A percentile compares a stretch with the other conserved stretches of the same genome.
Conservation (phyloP, 169 alveolate genomes). For the Toxoplasma gondii region DNA sequence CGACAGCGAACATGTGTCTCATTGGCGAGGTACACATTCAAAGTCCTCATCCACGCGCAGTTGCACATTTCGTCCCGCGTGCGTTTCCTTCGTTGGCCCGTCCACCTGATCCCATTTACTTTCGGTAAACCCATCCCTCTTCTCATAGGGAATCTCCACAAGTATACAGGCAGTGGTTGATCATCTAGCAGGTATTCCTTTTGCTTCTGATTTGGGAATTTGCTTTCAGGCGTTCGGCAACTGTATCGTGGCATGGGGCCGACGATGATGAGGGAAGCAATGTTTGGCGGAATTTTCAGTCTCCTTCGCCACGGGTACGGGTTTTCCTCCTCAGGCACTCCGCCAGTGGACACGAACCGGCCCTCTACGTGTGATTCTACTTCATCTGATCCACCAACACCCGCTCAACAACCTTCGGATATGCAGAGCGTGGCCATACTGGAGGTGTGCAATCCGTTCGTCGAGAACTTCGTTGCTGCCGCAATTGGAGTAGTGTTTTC, state of each 20-base stretch:
- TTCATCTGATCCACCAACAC: neutral
- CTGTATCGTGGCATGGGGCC: slow-evolving; percentile 18
- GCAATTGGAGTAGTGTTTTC: slow-evolving; percentile 54
- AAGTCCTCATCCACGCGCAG: too few relatives aligned
- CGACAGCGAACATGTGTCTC: too few relatives aligned
- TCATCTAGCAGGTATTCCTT: too few relatives aligned
- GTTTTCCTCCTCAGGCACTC: neutral
- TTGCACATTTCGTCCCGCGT: too few relatives aligned
- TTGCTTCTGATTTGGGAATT: too few relatives aligned
- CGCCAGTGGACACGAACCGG: neutral
- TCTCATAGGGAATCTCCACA: too few relatives aligned
- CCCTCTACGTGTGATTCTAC: neutral
- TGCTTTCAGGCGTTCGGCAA: neutral
- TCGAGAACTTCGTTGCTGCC: slow-evolving; percentile 50
- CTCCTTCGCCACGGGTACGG: neutral
- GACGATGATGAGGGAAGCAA: neutral
- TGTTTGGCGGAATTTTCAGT: slow-evolving; percentile 12
- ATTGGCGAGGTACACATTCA: too few relatives aligned
- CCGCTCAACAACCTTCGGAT: neutral
- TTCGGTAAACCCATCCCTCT: too few relatives aligned
- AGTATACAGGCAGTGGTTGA: too few relatives aligned
- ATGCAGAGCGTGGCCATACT: neutral
- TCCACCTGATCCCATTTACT: too few relatives aligned
- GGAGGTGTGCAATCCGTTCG: slow-evolving; percentile 1
- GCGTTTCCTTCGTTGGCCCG: too few relatives aligned